Evolutionary conservation across 192 early-diverging fungal species (phyloP), one percentile per base, ranked within the genome.

Genomic region (Entophlyctis luteolus): DNA sequence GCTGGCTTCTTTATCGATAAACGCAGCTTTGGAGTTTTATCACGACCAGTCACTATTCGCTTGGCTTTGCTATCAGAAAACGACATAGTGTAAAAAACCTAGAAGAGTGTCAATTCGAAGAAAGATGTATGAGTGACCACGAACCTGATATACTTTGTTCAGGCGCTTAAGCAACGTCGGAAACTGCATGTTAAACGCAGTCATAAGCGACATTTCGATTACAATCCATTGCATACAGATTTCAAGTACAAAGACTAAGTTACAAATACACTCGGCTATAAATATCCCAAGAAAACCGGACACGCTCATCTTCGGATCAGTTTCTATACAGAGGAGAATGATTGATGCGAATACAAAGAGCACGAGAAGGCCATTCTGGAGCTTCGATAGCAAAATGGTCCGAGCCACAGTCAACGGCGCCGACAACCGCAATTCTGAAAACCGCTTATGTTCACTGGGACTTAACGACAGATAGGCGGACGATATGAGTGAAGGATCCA

Each of bases 241-340:
- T 25, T 60, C 58, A 18, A 45, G 6, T 3, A 45, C 35, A 46
- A 60, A 60, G 2, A 60, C 39, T 3, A 42, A n/a, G n/a, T 46
- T 60, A 45, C 58, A 60, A 38, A 42, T 22, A 23, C 18, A 22
- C 47, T 60, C 58, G 14, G 47, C 18, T 8, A 42, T 22, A 25
- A 60, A 60, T 8, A 60, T 60, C 16, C 22, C n/a, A n/a, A 10
- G 18, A 1, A 60, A 14, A 25, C 6, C 32, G 6, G n/a, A 6
- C 2, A 46, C 2, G 2, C 5, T 5, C 4, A 60, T n/a, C 0
- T 20, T 10, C 14, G 58, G 37, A 16, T 38, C 32, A 2, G 58
- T 60, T 46, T 60, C 58, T 8, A 60, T 45, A n/a, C 58, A 60
- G 25, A 60, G 32, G 0, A 60, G 39, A 38, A 60, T 4, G 6